Evolutionary conservation across 192 early-diverging fungal species (phyloP).

Genomic region (Backusella psychrophila): DNA sequence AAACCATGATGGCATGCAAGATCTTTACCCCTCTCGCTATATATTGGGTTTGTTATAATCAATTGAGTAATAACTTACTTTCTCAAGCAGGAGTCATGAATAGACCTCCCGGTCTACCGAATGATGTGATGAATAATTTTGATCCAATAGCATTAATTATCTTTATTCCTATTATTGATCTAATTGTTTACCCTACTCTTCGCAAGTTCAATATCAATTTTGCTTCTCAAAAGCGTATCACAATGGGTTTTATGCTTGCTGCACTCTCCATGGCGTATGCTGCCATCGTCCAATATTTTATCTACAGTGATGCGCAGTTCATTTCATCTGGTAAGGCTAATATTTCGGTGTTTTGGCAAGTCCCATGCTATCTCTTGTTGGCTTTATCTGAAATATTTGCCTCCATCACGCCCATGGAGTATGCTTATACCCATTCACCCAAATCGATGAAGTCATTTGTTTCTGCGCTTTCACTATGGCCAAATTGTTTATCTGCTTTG

Average conservation of each 20-base stretch:
- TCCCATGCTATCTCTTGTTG: conserved; percentile 55
- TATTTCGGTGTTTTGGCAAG: conserved; percentile 53
- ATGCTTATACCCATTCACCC: conserved; percentile 60
- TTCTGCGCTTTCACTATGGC: conserved; percentile 57
- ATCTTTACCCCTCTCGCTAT: conserved; percentile 57
- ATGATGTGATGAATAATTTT: conserved; percentile 61
- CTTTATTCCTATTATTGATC: conserved; percentile 55
- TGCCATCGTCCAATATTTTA: conserved; percentile 55
- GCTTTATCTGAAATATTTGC: conserved; percentile 62
- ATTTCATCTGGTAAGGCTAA: conserved; percentile 28
- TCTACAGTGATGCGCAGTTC: conserved; percentile 53
- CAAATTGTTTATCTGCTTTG: conserved; percentile 56
- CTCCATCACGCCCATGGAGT: conserved; percentile 64
- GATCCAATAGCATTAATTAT: conserved; percentile 56
- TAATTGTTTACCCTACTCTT: conserved; percentile 52
- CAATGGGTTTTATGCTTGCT: conserved; percentile 54
- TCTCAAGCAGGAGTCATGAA: conserved; percentile 59
- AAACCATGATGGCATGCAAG: conserved; percentile 56
- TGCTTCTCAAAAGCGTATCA: conserved; percentile 54
- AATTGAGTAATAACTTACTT: conserved; percentile 60
- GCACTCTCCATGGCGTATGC: conserved; percentile 57
- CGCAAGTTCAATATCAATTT: conserved; percentile 53
- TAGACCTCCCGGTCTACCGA: conserved; percentile 47
- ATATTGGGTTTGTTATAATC: conserved; percentile 65
- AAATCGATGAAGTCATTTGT: conserved; percentile 62